Conservation (phyloP, 108 stramenopile genomes). For the Nitzschia sp. region DNA sequence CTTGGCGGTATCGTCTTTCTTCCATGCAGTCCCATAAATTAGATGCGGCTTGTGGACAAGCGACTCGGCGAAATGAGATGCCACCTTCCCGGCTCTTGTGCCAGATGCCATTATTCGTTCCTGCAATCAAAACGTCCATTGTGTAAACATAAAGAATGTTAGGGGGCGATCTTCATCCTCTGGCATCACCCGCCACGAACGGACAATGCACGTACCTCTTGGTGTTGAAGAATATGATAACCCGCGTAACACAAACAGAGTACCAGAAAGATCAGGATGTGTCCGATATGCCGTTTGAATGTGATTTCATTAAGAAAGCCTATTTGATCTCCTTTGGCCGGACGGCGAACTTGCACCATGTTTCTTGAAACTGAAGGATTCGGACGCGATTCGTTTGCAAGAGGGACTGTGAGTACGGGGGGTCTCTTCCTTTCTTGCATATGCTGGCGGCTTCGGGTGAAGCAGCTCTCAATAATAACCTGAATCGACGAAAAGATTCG, state of each 20-base stretch:
- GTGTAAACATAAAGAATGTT: not conserved
- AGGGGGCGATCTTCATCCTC: too few species aligned
- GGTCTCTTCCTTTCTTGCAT: not conserved
- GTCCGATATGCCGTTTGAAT: not conserved
- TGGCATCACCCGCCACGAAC: too few species aligned
- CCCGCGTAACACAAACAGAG: constrained; percentile 7
- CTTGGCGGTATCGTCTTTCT: constrained; percentile 79
- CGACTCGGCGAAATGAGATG: constrained; percentile 35
- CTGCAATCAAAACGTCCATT: not conserved
- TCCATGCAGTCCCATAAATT: constrained; percentile 92
- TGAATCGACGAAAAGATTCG: too few species aligned
- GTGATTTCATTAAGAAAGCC: constrained; percentile 16
- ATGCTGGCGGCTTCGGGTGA: too few species aligned
- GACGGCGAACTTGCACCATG: constrained; percentile 13
- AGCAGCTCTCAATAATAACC: too few species aligned
- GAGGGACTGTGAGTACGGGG: too few species aligned
- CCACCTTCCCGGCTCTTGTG: not conserved
- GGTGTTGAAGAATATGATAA: constrained; percentile 1
- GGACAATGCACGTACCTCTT: constrained; percentile 11
- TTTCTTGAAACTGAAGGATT: not conserved
- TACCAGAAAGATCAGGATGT: not conserved
- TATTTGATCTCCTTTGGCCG: not conserved
- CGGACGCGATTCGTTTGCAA: not conserved
- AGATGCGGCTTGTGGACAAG: constrained; percentile 39
- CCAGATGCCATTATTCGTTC: constrained; percentile 7